Evolutionary conservation across 306 rosid species (phyloP).

Genomic region (Oemleria cerasiformis): DNA sequence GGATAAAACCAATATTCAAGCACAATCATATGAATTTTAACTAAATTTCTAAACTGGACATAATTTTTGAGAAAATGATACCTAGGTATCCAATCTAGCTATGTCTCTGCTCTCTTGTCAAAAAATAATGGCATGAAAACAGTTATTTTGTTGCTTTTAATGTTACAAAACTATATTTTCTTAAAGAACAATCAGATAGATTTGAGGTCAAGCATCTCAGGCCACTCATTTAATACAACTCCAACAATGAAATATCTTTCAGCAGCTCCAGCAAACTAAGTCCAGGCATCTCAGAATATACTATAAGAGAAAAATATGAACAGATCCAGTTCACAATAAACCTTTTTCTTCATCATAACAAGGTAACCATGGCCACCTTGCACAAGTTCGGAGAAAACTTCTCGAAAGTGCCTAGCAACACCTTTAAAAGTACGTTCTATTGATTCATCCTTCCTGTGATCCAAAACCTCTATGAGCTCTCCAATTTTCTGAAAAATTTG

Average conservation of each 20-base stretch:
- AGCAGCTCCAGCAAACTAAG: background rate
- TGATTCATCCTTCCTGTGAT: conserved; percentile 94
- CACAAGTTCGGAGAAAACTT: conserved; percentile 95
- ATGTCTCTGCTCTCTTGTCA: background rate
- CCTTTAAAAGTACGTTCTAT: conserved; percentile 98
- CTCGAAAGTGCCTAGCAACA: conserved; percentile 95
- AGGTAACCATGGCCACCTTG: conserved; percentile 88
- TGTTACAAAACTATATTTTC: background rate
- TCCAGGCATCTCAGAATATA: conserved; percentile 4
- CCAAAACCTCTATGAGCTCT: conserved; percentile 84
- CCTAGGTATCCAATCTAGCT: conserved; percentile 2
- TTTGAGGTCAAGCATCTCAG: background rate
- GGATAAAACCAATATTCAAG: conserved; percentile 25
- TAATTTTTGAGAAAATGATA: background rate
- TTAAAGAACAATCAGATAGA: background rate
- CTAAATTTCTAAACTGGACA: background rate
- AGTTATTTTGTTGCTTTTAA: no score
- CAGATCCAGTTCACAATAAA: conserved; percentile 22
- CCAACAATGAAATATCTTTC: background rate
- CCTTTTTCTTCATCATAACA: conserved; percentile 98
- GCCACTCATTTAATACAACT: background rate
- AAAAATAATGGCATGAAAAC: background rate
- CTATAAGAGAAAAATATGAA: background rate
- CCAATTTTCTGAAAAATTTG: conserved; percentile 71
- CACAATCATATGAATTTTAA: conserved; percentile 2